Base-by-base conservation (phyloP, 78 protist genomes). In the Dictyostelium intermedium region DNA sequence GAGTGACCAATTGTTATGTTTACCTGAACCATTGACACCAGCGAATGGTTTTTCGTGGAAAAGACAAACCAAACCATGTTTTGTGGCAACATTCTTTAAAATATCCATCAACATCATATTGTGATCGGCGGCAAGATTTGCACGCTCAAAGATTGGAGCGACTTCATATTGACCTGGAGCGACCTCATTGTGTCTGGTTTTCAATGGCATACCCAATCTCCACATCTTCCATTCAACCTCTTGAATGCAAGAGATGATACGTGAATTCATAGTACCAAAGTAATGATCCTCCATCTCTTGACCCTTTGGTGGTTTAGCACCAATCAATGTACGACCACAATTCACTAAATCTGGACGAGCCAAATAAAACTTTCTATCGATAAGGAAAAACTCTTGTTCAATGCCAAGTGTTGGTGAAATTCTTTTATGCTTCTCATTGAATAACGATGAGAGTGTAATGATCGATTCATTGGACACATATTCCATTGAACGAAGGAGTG, bases 121-220 rank as follows among this genome's bases (percentile, higher is more conserved):
- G 93, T 98, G 98, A 92, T 98, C 99, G 39, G 82, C 34, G 0
- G 98, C 98, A 60, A 96, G 60, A 72, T 86, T 87, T 14, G 92
- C 96, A 39, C 85, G 27, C 34, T 92, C 98, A 92, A 95, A 98
- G 76, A 91, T 83, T 69, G 99, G 98, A 6, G 98, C 98, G 35
- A 96, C 81, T 83, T 98, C 99, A 96, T 97, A 95, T 96, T 98
- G 99, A 76, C 95, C 95, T 70, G 99, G 99, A 13, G 99, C 99
- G 8, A 98, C 99, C 82, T 98, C 99, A 83, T 97, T 89, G 95
- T 98, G 99, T 61, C 97, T 85, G 5, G 98, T 97, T 84, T 78
- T 86, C 53, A 85, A 82, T 60, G 99, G 98, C 84, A 97, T 92
- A 70, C 98, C 99, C 37, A 98, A 86, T 76, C 66, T 53, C 98